phyloP scores from a whole-genome alignment of 2,329 filamentous ascomycete species.

The Pseudogymnoascus sp. region DNA sequence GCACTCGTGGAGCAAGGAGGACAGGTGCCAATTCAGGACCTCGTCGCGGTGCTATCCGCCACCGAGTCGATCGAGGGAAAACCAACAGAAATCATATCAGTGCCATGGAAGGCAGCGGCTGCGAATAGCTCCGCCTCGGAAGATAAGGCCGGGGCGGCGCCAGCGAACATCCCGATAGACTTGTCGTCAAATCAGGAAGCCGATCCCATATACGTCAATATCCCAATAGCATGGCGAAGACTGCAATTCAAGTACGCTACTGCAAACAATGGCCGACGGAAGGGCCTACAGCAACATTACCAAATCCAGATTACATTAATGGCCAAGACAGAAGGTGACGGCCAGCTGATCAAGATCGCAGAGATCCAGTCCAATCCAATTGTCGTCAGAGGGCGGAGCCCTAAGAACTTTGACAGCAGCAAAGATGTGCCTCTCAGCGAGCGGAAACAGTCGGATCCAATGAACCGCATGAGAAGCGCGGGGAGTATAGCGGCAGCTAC shows the following conservation, averaged over 20 bases:
- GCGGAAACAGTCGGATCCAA: constrained; percentile 20
- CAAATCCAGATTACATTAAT: constrained; percentile 77
- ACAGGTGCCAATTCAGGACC: constrained; percentile 65
- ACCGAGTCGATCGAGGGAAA: constrained; percentile 91
- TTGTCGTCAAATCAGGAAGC: constrained; percentile 54
- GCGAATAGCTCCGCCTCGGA: constrained; percentile 17
- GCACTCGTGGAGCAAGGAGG: constrained; percentile 70
- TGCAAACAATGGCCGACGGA: constrained; percentile 88
- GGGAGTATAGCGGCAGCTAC: constrained; percentile 11
- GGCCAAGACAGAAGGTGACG: constrained; percentile 56
- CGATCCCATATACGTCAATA: constrained; percentile 67
- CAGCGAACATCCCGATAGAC: constrained; percentile 47
- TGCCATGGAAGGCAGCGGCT: constrained; percentile 72
- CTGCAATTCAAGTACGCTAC: constrained; percentile 94
- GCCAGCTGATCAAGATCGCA: constrained; percentile 65
- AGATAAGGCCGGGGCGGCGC: constrained; percentile 38
- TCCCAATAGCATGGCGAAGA: constrained; percentile 87
- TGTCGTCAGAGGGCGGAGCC: constrained; percentile 86
- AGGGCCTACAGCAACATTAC: constrained; percentile 93
- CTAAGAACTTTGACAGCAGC: constrained; percentile 84
- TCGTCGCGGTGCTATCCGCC: constrained; percentile 75
- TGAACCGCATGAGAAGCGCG: constrained; percentile 20
- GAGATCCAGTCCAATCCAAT: constrained; percentile 89
- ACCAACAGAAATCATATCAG: constrained; percentile 85
- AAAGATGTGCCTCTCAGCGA: constrained; percentile 66